Base-by-base conservation (phyloP, 441 rosid species). In the Populus hybrid region DNA sequence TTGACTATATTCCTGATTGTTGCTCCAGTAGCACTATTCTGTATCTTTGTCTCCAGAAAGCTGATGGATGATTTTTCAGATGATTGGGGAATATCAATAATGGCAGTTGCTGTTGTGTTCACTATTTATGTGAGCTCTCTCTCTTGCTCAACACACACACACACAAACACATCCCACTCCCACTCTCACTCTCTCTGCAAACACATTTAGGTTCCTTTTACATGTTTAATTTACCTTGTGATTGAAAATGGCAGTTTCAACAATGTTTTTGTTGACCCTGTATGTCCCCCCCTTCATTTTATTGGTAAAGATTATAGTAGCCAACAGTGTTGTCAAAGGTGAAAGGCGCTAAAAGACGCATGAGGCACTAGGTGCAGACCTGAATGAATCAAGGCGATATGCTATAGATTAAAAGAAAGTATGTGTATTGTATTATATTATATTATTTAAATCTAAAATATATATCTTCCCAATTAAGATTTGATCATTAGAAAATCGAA, bases 11-110 rank as follows among this genome's bases (percentile, higher is more conserved):
- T 90, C 85, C 81, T 96, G 77, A 90, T 93, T 59, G 93, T 91
- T 46, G 95, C 90, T 81, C 98, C 97, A 32, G 86, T 91, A 74
- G 83, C 82, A 63, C 64, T 93, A 68, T 96, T 96, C 88, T 95
- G 97, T 75, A 38, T 90, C 72, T 95, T 90, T 73, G 91, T 92
- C 18, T 93, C 87, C 50, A 82, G 90, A 78, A 92, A 88, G 72
- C 82, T 95, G 82, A 81, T 93, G 82, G 87, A 89, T 77, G 94
- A 90, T 74, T 91, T 93, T 72, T 86, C 89, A 79, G 82, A 86
- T 83, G 82, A 85, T 77, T 80, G 71, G 85, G 99, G 98, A 72
- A 77, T 86, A 74, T 89, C 92, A 10, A 77, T 94, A 79, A 81
- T 88, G 89, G 92, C 76, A 5, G 50, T 83, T 7, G 91, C 82